Evolutionary conservation across 805 yeast genomes (phyloP).

Genomic region (Wickerhamomyces hampshirensis): DNA sequence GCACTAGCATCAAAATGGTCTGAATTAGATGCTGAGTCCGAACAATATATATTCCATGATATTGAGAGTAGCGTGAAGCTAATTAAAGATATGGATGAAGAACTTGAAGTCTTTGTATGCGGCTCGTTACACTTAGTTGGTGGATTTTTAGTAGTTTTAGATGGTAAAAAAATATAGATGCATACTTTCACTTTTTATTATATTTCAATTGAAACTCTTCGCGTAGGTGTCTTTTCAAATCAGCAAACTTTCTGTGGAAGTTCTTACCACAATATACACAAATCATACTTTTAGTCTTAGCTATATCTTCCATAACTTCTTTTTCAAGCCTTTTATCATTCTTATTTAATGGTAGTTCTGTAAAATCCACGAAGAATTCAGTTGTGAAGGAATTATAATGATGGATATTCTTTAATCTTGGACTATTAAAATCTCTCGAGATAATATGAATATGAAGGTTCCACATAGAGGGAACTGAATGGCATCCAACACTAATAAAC

Average conservation of each 20-base stretch:
- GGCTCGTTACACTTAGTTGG: conserved; percentile 96
- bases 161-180: conserved; percentile 27
- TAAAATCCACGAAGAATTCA: conserved; percentile 54
- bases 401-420: conserved; percentile 48
- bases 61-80: conserved; percentile 69
- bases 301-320: conserved; percentile 34
- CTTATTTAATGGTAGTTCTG: conserved; percentile 32
- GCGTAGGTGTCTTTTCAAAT: conserved; percentile 37
- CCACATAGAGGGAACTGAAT: conserved; percentile 62
- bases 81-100: conserved; percentile 31
- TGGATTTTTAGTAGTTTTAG: conserved; percentile 83
- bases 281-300: conserved; percentile 31
- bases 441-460: conserved; percentile 74
- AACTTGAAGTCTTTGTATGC: conserved; percentile 77
- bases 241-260: conserved; percentile 37
- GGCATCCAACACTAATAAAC: conserved; percentile 55
- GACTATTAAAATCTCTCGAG: conserved; percentile 56
- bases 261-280: conserved; percentile 39
- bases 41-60: conserved; percentile 56
- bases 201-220: conserved; percentile 27
- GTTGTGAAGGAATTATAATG: conserved; percentile 75
- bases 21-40: conserved; percentile 38
- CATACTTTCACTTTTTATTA: too few relatives aligned
- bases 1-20: conserved; percentile 69
- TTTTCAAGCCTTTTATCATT: conserved; percentile 38